Evolutionary conservation across 169 alveolate species (phyloP), one percentile per base, ranked within the genome.

Genomic region (Plasmodium vivax): DNA sequence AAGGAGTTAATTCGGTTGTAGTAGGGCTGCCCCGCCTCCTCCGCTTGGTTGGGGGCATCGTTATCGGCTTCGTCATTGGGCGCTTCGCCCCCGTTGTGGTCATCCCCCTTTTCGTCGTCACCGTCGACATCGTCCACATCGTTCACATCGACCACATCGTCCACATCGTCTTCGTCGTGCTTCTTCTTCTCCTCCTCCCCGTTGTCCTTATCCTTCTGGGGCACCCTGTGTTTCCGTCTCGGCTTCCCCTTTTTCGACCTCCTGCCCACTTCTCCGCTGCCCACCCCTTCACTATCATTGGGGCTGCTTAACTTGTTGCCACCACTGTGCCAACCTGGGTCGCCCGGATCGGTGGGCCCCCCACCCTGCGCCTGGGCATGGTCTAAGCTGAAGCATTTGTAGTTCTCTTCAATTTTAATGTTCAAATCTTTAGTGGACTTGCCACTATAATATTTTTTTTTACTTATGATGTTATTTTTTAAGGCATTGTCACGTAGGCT

Each of bases 341-440:
- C 27, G 30, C 68, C 71, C 30, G 41, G 14, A 10, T 72, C 71
- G n/a, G 41, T 41, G 27, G 14, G n/a, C 34, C 85, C 58, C 5
- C 38, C 43, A 0, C 41, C 85, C 8, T 19, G 34, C 14, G 74
- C 19, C 51, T 41, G 14, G 30, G 32, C 45, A 27, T 51, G 79
- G 62, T 77, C 93, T 51, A 75, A 36, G 81, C 71, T 87, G 32
- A 87, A 58, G 43, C 87, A 38, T 71, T 36, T 54, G 68, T 87
- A 75, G 32, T 77, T 87, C 34, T 87, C 85, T 56, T 87, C 93
- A 34, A 84, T 84, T 34, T 84, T 84, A 72, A 84, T 84, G 45
- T 84, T 84, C 56, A 84, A 16, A 27, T 84, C 93, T 84, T 84
- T 74, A n/a, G 84, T 23, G 41, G 19, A 71, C 27, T 58, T 83